Percentiles rank a stretch among this genome's conserved stretches.
Evolutionary conservation across 768 basidiomycete genomes (phyloP).

Genomic region (Lentinula edodes): DNA sequence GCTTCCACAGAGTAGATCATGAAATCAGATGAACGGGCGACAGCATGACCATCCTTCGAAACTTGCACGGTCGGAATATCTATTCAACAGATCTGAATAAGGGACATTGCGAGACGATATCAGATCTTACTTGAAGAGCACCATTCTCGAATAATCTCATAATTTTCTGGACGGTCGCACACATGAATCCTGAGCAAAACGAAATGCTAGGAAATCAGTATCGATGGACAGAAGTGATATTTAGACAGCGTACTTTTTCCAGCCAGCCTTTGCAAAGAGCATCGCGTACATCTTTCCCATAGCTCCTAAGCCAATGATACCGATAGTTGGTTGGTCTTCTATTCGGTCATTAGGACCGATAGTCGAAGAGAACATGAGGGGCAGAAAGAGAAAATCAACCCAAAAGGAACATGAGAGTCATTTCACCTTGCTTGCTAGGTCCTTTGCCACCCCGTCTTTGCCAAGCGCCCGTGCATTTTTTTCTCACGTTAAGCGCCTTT

Average conservation of each 20-base stretch:
- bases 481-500: too few species aligned
- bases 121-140: conserved; percentile 46
- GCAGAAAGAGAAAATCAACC: background rate
- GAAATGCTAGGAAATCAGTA: background rate
- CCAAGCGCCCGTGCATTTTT: too few species aligned
- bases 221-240: background rate
- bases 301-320: conserved; percentile 94
- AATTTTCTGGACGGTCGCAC: conserved; percentile 78
- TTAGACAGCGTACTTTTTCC: conserved; percentile 59
- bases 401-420: too few species aligned
- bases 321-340: conserved; percentile 67
- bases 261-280: conserved; percentile 71
- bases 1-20: conserved; percentile 96
- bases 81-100: conserved; percentile 18
- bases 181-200: conserved; percentile 67
- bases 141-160: conserved; percentile 51
- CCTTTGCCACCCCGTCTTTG: too few species aligned
- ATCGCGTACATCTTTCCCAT: conserved; percentile 96
- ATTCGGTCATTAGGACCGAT: conserved; percentile 5
- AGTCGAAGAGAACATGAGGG: conserved; percentile 5
- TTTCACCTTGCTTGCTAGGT: too few species aligned
- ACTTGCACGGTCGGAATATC: conserved; percentile 60
- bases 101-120: background rate
- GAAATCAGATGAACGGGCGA: conserved; percentile 86
- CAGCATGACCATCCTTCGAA: conserved; percentile 76